Conservation (phyloP, 495 filamentous ascomycete genomes). For the Talaromyces liani region DNA sequence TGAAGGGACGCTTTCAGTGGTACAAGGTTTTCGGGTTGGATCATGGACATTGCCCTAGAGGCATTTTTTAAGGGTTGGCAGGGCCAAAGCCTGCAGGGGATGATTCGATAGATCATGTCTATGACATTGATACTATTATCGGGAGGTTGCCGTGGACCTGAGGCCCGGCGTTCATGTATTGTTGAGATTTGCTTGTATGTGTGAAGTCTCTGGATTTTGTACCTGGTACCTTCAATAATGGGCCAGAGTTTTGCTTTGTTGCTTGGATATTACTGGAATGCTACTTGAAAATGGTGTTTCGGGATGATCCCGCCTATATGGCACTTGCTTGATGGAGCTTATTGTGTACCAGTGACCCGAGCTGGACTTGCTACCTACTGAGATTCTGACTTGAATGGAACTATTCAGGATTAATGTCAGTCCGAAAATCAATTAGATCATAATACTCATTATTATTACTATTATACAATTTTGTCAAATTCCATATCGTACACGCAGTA, state of each 20-base stretch:
- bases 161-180: conserved; percentile 7
- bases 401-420: background rate
- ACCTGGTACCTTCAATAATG: background rate
- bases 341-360: background rate
- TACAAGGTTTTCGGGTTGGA: conserved; percentile 7
- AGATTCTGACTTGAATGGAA: background rate
- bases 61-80: background rate
- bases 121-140: background rate
- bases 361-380: background rate
- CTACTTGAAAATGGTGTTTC: background rate
- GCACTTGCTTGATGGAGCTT: background rate
- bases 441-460: background rate
- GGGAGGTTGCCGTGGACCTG: conserved; percentile 9
- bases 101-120: background rate
- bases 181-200: background rate
- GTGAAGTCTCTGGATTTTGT: background rate
- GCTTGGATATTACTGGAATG: background rate
- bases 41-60: conserved; percentile 1
- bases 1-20: conserved; percentile 6
- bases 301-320: background rate
- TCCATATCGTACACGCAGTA: background rate
- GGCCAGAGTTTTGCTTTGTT: background rate
- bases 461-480: background rate
- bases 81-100: background rate
- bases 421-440: background rate